phyloP scores from a whole-genome alignment of 306 rosid genomes.

The Lablab purpureus region DNA sequence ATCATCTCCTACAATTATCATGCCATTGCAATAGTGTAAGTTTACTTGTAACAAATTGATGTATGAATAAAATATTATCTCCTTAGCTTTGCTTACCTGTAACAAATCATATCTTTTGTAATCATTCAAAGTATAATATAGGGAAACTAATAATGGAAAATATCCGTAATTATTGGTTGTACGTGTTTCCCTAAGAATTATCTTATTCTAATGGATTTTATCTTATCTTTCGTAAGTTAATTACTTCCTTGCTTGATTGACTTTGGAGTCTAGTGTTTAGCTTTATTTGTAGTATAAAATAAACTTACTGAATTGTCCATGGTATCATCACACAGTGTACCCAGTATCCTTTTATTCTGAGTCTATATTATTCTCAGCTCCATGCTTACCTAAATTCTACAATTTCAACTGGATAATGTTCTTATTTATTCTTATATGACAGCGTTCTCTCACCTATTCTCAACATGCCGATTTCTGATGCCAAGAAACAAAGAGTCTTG shows the following conservation, averaged over 20 bases:
- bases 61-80: too few species aligned
- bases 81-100: too few species aligned
- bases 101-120: too few species aligned
- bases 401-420: slow-evolving; percentile 4
- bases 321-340: background rate
- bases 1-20: too few species aligned
- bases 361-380: background rate
- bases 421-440: slow-evolving; percentile 50
- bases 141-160: too few species aligned
- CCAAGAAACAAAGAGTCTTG: slow-evolving; percentile 95
- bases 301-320: background rate
- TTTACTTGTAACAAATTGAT: too few species aligned
- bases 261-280: slow-evolving; percentile 19
- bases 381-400: slow-evolving; percentile 5
- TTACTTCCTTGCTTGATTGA: slow-evolving; percentile 14
- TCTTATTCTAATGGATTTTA: slow-evolving; percentile 9
- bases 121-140: too few species aligned
- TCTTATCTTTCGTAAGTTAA: background rate
- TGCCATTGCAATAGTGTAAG: too few species aligned
- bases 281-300: background rate
- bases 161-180: too few species aligned
- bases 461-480: slow-evolving; percentile 93
- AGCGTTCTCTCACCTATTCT: slow-evolving; percentile 98
- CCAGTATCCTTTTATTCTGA: slow-evolving; percentile 21
- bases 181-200: background rate